Conservation (phyloP, 2,329 filamentous ascomycete species). For the Tricladium varicosporioides region DNA sequence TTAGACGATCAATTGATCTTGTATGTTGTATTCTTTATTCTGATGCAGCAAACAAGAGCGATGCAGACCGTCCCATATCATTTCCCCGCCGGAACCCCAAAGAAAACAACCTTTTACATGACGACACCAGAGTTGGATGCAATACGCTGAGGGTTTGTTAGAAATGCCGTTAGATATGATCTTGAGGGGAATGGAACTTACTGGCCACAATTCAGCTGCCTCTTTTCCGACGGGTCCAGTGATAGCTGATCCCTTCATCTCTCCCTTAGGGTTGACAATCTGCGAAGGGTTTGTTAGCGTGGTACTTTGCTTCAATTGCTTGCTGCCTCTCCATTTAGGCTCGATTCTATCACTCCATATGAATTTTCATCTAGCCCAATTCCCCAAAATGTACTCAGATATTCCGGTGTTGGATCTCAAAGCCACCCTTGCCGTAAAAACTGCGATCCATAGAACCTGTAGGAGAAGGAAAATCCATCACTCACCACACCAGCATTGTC, state of each 20-base stretch:
- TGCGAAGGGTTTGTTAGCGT: slow-evolving; percentile 44
- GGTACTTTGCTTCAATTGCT: background rate
- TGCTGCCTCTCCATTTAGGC: slow-evolving; percentile 1
- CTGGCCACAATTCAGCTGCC: slow-evolving; percentile 98
- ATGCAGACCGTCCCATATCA: slow-evolving; percentile 10
- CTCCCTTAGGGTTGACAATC: slow-evolving; percentile 99
- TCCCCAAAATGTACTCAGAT: background rate
- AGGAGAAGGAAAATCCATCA: slow-evolving; percentile 35
- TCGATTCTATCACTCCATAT: background rate
- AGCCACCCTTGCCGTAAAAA: no score
- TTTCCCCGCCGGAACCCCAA: slow-evolving; percentile 19
- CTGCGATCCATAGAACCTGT: background rate
- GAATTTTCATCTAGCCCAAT: background rate
- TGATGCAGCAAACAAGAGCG: slow-evolving; percentile 4
- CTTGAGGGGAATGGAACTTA: slow-evolving; percentile 49
- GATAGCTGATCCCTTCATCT: slow-evolving; percentile 99
- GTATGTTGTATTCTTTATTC: slow-evolving; percentile 1
- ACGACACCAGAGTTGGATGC: slow-evolving; percentile 99
- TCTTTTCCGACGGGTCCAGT: slow-evolving; percentile 99
- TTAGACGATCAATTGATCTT: background rate
- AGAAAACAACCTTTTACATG: slow-evolving; percentile 71
- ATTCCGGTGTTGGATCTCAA: no score
- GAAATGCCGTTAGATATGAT: slow-evolving; percentile 34
- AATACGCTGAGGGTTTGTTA: slow-evolving; percentile 71
- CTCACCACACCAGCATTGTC: slow-evolving; percentile 98